Evolutionary conservation across 1,139 yeast genomes (phyloP), one percentile per base, ranked within the genome.

Genomic region (Eremothecium gossypii): DNA sequence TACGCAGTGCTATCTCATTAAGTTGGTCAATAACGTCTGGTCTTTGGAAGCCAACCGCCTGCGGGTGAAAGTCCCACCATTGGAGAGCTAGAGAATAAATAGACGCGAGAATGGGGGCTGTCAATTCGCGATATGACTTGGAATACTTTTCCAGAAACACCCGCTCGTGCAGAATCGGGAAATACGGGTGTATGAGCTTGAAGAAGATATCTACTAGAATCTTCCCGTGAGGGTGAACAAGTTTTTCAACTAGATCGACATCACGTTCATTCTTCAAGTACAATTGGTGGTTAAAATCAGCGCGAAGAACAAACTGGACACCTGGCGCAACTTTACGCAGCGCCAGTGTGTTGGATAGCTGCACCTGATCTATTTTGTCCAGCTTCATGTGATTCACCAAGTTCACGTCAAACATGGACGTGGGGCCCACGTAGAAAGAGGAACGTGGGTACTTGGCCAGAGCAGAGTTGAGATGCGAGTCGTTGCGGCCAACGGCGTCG

Each of bases 11-110:
- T 49, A 80, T 74, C 48, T 76, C 75, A 52, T 76, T 77, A 45
- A 82, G 58, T 1, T 80, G 78, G 8, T 70, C 73, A 14, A 75
- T 76, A 8, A 60, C 60, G 55, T 79, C 77, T 0, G 91, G 91
- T 52, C 80, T 81, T 0, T 83, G 77, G 44, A 71, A 75, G 39
- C 79, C 78, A 9, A 66, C 53, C 42, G 82, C 64, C 43, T 72
- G 77, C 2, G 87, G 83, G 53, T 82, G 91, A 52, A 79, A 79
- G 51, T 82, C 87, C 91, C 91, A 82, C 85, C 89, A 82, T 58
- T 81, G 86, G 33, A 79, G 72, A 0, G 91, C 86, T 42, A 83
- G 63, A 2, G 79, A 77, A 54, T 83, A 83, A 1, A 83, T 86
- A 0, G 87, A 80, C 1, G 91, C 89, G 36, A 83, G 63, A 40